Base-by-base conservation (phyloP, 2,329 filamentous ascomycete species). In the Aspergillus ochraceoroseus region DNA sequence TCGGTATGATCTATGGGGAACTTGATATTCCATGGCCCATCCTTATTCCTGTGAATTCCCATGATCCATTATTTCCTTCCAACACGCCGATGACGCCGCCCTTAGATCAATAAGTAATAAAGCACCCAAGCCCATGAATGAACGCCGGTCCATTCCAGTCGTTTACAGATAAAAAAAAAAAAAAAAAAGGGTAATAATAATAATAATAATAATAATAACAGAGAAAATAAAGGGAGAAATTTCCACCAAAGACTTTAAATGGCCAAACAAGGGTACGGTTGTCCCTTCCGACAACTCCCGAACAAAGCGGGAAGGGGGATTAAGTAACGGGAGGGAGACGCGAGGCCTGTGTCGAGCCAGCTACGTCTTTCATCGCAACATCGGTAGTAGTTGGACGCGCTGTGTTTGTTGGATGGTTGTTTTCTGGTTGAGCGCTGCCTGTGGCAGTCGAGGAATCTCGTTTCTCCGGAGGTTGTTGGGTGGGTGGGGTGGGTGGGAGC, bases 341-440 rank as follows among this genome's bases (percentile, higher is more conserved):
- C 39, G 59, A 49, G 18, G 53, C 41, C 14, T 53, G 49, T 13
- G 55, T 54, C 25, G 56, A 47, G 27, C 59, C 52, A 7, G 56
- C 35, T 7, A 54, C 52, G 38, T 64, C 61, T 34, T 61, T 61
- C 58, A 63, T 58, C 13, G 46, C n/a, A 12, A 58, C 51, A 48
- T 64, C 58, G 11, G 46, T 46, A 18, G 57, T 44, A 13, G 37
- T 48, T n/a, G 51, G 37, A 14, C 44, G 14, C 22, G 55, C 54
- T 9, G 41, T 35, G 34, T 58, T 57, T 27, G 44, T 33, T 7
- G 19, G 25, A 17, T 55, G 48, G 5, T 53, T 51, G 28, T 25
- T 34, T 5, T 48, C 43, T 7, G 41, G 27, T 20, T 38, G 44
- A 4, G 41, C 4, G 13, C 32, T 38, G 15, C 47, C 32, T 11